Evolutionary conservation across 345 rosid species (phyloP), one percentile per base, ranked within the genome.

Genomic region (Citrus glauca): DNA sequence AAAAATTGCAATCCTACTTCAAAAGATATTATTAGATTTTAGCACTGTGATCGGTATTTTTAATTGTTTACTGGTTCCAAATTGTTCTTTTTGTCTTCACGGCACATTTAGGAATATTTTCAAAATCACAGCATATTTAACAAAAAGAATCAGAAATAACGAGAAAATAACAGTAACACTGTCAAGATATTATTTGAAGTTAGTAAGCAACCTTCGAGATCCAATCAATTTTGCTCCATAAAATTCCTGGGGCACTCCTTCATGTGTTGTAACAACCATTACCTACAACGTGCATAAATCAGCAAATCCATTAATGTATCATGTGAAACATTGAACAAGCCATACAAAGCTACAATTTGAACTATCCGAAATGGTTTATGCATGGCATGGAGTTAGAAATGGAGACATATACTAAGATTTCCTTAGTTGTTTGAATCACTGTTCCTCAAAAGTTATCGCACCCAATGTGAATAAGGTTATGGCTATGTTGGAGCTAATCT

Each of bases 181-280:
- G 50, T 13, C 50, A 3, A 45, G 50, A 45, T 9, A 40, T 60
- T 11, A 30, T 72, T 76, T 33, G 28, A 68, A 37, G 53, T 72
- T 66, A 33, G 66, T 65, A 67, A 71, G 75, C 82, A 79, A 96
- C 98, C 99, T 96, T 64, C 91, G 79, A 71, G 99, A 96, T 77
- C 99, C 99, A 60, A 96, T 94, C 88, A 90, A 83, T 86, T 90
- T 92, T 35, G 99, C 98, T 78, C 99, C 99, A 80, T 96, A 89
- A 77, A 96, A 96, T 83, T 96, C 99, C 40, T 87, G 79, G 0
- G 99, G 99, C 56, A 96, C 97, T 80, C 99, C 99, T 90, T 94
- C 99, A 77, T 96, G 99, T 76, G 99, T 96, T 7, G 99, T 96
- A 75, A 96, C 97, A 24, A 96, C 99, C 90, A 96, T 85, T 73